A percentile compares a stretch with the other conserved stretches of the same genome.
Evolutionary conservation across 352 stramenopile species (phyloP).

Genomic region (Phytophthora cryptogea): DNA sequence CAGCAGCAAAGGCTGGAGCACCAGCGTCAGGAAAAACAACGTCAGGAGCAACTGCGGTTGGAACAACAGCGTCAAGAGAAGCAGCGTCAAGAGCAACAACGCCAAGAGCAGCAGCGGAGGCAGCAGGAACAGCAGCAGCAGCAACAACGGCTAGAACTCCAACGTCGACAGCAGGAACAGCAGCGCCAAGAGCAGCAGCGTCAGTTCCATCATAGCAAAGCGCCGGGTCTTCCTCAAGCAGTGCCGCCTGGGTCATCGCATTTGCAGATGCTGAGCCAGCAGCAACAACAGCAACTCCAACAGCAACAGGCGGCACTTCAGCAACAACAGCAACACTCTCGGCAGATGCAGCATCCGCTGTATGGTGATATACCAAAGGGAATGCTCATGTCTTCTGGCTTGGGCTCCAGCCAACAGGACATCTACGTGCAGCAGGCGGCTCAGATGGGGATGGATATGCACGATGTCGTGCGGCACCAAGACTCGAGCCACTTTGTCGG

Average conservation of each 20-base stretch:
- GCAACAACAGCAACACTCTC: constrained; percentile 48
- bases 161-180: constrained; percentile 38
- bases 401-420: constrained; percentile 49
- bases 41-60: constrained; percentile 19
- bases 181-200: constrained; percentile 42
- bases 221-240: constrained; percentile 41
- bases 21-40: constrained; percentile 30
- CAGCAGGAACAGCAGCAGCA: constrained; percentile 26
- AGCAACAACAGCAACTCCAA: constrained; percentile 52
- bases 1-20: constrained; percentile 20
- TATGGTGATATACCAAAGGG: constrained; percentile 61
- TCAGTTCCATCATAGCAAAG: constrained; percentile 41
- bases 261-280: constrained; percentile 53
- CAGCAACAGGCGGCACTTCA: constrained; percentile 44
- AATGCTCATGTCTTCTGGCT: constrained; percentile 48
- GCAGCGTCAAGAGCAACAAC: constrained; percentile 30
- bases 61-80: constrained; percentile 27
- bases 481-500: constrained; percentile 41
- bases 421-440: constrained; percentile 53
- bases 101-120: constrained; percentile 31
- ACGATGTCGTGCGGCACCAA: constrained; percentile 56
- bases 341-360: constrained; percentile 54
- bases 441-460: constrained; percentile 62
- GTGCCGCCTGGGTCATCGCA: constrained; percentile 37
- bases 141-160: constrained; percentile 31